Conservation (phyloP, 2,329 filamentous ascomycete genomes). For the Fusarium pseudonygamai region DNA sequence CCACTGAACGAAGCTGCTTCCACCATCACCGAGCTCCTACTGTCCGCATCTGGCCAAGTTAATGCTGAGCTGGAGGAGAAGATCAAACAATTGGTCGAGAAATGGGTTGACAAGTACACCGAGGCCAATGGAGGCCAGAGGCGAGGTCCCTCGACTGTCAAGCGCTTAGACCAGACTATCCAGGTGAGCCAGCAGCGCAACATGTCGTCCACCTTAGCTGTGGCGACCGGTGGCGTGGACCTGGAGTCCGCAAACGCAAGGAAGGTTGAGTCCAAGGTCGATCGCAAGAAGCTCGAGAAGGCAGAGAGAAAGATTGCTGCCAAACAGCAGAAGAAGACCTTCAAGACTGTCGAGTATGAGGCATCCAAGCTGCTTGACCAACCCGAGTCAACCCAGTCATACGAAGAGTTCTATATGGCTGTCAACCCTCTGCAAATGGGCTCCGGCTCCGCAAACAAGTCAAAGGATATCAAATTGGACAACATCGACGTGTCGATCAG, state of each 20-base stretch:
- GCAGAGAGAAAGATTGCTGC: slow-evolving; percentile 96
- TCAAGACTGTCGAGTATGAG: slow-evolving; percentile 99
- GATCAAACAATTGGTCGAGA: slow-evolving; percentile 85
- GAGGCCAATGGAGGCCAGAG: slow-evolving; percentile 76
- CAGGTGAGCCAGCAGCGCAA: slow-evolving; percentile 94
- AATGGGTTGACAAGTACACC: slow-evolving; percentile 86
- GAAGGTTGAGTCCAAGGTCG: slow-evolving; percentile 97
- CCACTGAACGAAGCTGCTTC: slow-evolving; percentile 86
- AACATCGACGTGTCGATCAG: slow-evolving; percentile 94
- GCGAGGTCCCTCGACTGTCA: slow-evolving; percentile 79
- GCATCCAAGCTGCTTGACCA: slow-evolving; percentile 88
- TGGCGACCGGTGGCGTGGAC: slow-evolving; percentile 85
- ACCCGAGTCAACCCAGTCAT: slow-evolving; percentile 85
- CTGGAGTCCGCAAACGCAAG: slow-evolving; percentile 91
- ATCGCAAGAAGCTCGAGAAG: slow-evolving; percentile 99
- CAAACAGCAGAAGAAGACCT: slow-evolving; percentile 98
- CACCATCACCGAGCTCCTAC: slow-evolving; percentile 84
- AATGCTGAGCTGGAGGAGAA: slow-evolving; percentile 76
- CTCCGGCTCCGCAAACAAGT: slow-evolving; percentile 77
- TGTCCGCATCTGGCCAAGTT: slow-evolving; percentile 91
- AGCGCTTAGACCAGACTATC: slow-evolving; percentile 90
- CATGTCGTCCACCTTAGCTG: slow-evolving; percentile 93
- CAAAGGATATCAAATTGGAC: slow-evolving; percentile 98
- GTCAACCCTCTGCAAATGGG: slow-evolving; percentile 96
- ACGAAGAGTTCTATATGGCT: slow-evolving; percentile 99